A percentile compares a stretch with the other conserved stretches of the same genome.
Evolutionary conservation across 257 asterid genomes (phyloP).

Genomic region (Ehretia macrophylla): DNA sequence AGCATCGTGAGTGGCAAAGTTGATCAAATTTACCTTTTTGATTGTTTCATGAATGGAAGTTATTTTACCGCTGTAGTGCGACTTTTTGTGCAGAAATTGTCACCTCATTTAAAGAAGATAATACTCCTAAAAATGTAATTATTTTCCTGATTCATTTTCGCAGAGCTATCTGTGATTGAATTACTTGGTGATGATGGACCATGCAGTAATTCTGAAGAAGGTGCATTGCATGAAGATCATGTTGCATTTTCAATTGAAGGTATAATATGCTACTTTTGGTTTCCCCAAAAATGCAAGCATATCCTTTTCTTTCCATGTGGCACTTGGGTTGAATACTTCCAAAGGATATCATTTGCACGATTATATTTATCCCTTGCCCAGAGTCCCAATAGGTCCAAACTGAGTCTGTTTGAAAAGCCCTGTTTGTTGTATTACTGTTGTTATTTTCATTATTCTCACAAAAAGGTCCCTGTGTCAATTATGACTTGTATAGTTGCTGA

Average conservation of each 20-base stretch:
- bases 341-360: too few relatives aligned
- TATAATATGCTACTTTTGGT: conserved; percentile 21
- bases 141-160: conserved; percentile 12
- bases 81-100: not conserved
- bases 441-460: too few relatives aligned
- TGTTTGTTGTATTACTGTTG: too few relatives aligned
- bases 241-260: conserved; percentile 89
- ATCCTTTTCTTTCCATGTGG: not conserved
- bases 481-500: not conserved
- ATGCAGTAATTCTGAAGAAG: conserved; percentile 25
- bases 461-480: too few relatives aligned
- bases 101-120: not conserved
- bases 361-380: too few relatives aligned
- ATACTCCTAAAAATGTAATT: not conserved
- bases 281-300: conserved; percentile 9
- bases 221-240: conserved; percentile 53
- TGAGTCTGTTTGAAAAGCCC: too few relatives aligned
- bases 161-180: conserved; percentile 69
- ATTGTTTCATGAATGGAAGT: not conserved
- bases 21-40: not conserved
- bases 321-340: too few relatives aligned
- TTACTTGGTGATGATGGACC: conserved; percentile 67
- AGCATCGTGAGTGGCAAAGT: conserved; percentile 22
- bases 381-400: too few relatives aligned
- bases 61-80: too few relatives aligned